phyloP scores from a whole-genome alignment of 1,139 yeast species.

The Pichia sp. region DNA sequence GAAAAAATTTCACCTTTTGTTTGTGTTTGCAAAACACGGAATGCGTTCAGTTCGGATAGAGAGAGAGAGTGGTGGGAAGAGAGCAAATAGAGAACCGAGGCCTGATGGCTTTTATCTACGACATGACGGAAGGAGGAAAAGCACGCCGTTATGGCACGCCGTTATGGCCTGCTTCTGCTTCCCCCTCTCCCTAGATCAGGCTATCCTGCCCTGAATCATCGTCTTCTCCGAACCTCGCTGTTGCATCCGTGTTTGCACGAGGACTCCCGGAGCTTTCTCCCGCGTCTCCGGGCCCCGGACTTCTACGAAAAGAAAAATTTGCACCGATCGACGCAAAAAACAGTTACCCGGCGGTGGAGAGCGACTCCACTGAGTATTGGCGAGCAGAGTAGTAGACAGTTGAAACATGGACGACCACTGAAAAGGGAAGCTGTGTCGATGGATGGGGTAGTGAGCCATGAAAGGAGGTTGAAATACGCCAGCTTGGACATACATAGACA shows the following conservation, averaged over 20 bases:
- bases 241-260: conserved; percentile 3
- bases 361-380: background rate
- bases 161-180: background rate
- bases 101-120: too few species aligned
- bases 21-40: background rate
- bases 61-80: background rate
- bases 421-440: background rate
- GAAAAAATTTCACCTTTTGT: too few species aligned
- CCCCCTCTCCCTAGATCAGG: background rate
- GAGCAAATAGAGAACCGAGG: too few species aligned
- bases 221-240: background rate
- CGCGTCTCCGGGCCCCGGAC: background rate
- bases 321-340: background rate
- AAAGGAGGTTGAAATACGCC: too few species aligned
- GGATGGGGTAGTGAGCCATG: too few species aligned
- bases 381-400: background rate
- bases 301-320: background rate
- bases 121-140: background rate
- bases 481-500: background rate
- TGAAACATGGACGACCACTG: background rate
- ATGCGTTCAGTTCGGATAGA: background rate
- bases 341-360: background rate
- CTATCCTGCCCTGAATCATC: background rate
- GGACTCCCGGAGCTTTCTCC: background rate
- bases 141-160: background rate